Percentiles rank a stretch among this genome's conserved stretches.
Conservation (phyloP, 257 asterid species). For the Nicotiana noctiflora region DNA sequence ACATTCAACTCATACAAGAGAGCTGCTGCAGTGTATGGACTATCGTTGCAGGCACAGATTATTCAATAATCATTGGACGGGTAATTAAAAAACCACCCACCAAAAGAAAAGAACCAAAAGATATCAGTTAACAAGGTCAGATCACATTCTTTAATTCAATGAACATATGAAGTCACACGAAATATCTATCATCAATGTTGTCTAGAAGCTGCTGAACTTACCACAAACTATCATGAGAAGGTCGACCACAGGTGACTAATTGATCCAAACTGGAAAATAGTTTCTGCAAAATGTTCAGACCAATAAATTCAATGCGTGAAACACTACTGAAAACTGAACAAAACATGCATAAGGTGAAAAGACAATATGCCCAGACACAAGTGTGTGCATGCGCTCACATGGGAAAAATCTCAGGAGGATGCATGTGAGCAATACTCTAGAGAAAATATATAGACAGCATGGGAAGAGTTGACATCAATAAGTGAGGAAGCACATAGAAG, state of each 20-base stretch:
- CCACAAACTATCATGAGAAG: conserved; percentile 68
- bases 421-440: neutral
- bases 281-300: conserved; percentile 46
- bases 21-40: neutral
- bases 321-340: conserved; percentile 2
- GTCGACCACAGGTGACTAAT: conserved; percentile 66
- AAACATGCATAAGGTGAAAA: conserved; percentile 1
- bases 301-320: conserved; percentile 13
- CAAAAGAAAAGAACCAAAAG: neutral
- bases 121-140: neutral
- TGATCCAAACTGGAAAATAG: conserved; percentile 71
- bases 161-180: neutral
- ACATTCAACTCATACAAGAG: neutral
- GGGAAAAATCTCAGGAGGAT: neutral
- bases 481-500: neutral
- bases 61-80: neutral
- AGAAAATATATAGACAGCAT: neutral
- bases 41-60: neutral
- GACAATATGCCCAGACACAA: neutral
- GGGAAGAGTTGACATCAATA: neutral
- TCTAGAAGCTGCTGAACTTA: conserved; percentile 27
- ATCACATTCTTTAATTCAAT: neutral
- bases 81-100: neutral
- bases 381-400: neutral
- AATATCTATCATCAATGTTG: neutral